phyloP scores from a whole-genome alignment of 2,329 filamentous ascomycete species.

The Paraphaeosphaeria minitans region DNA sequence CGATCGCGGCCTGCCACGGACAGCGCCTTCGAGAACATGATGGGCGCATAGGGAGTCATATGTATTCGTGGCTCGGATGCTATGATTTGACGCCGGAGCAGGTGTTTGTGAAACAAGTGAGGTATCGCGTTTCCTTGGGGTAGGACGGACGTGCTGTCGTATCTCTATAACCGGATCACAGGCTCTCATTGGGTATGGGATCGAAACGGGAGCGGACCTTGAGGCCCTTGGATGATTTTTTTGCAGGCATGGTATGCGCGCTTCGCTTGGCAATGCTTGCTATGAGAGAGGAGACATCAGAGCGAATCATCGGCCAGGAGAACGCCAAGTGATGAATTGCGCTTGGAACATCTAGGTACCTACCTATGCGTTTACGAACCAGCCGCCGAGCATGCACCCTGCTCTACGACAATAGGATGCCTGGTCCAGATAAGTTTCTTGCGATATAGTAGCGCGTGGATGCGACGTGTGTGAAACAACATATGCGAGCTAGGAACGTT shows the following conservation, averaged over 20 bases:
- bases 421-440: background rate
- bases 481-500: background rate
- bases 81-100: conserved; percentile 3
- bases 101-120: conserved; percentile 32
- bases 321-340: conserved; percentile 6
- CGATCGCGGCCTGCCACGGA: conserved; percentile 19
- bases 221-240: background rate
- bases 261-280: conserved; percentile 1
- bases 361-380: conserved; percentile 1
- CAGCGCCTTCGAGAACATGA: conserved; percentile 3
- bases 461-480: conserved; percentile 9
- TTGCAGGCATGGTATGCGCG: background rate
- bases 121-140: conserved; percentile 24
- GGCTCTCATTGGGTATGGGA: background rate
- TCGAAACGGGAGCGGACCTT: background rate
- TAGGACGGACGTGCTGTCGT: background rate
- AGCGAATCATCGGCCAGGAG: background rate
- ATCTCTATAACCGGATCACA: background rate
- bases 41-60: conserved; percentile 14
- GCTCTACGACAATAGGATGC: background rate
- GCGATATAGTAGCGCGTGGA: background rate
- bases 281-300: background rate
- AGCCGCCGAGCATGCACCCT: background rate
- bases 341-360: conserved; percentile 1
- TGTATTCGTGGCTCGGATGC: conserved; percentile 15